These are phyloP conservation scores for Plenodomus tracheiphilus DNA, from an alignment of 2,329 filamentous ascomycete species.

Conservation along the genomic window DNA sequence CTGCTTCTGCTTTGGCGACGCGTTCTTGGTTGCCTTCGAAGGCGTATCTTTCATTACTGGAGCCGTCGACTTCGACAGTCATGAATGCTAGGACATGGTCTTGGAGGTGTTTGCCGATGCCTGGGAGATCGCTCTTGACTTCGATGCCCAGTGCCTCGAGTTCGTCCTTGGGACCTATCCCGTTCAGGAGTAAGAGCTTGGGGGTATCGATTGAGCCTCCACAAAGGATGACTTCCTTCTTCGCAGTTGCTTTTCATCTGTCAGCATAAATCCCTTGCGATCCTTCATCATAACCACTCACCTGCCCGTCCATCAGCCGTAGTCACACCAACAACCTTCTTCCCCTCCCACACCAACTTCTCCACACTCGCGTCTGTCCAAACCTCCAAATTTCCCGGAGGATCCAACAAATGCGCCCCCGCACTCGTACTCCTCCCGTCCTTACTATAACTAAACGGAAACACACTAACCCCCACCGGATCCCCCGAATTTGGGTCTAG, in stretches of 20 bases:
- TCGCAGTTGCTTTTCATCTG: constrained; percentile 16
- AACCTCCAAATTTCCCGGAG: constrained; percentile 58
- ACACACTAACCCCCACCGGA: constrained; percentile 34
- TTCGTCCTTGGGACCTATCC: constrained; percentile 51
- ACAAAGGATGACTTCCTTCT: constrained; percentile 42
- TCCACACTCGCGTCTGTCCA: constrained; percentile 53
- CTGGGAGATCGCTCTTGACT: constrained; percentile 45
- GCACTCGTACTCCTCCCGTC: constrained; percentile 41
- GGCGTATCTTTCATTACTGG: constrained; percentile 45
- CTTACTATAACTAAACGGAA: constrained; percentile 43
- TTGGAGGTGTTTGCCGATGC: constrained; percentile 51
- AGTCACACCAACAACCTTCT: constrained; percentile 33
- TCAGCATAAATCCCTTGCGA: not conserved
- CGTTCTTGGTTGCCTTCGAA: constrained; percentile 36
- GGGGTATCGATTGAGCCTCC: constrained; percentile 41
- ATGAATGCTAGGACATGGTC: constrained; percentile 53
- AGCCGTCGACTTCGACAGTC: constrained; percentile 48
- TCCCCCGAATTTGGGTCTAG: constrained; percentile 55
- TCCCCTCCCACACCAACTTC: constrained; percentile 31
- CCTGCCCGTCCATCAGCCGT: constrained; percentile 34
- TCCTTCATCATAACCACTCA: constrained; percentile 16
- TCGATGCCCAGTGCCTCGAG: constrained; percentile 49
- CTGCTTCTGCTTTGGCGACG: constrained; percentile 49
- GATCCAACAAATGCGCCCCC: constrained; percentile 41
- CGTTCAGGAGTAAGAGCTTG: constrained; percentile 52